Conservation (phyloP, 2,329 filamentous ascomycete genomes). For the Aspergillus versicolor region DNA sequence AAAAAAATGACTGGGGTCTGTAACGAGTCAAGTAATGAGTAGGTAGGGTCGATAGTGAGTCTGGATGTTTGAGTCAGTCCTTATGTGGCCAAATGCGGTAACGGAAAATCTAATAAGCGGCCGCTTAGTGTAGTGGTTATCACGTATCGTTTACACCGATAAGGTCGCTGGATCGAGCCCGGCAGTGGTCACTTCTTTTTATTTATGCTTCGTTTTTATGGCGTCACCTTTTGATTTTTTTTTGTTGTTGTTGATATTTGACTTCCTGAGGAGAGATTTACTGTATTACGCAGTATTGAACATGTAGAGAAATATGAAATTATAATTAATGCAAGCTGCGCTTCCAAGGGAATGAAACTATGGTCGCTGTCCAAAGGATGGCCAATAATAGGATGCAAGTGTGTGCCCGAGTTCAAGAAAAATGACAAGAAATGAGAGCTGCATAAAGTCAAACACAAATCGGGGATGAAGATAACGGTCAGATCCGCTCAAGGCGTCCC, state of each 20-base stretch:
- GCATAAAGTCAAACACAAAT: not conserved
- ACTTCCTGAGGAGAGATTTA: not conserved
- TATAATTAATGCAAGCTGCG: not conserved
- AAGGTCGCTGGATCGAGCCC: conserved; percentile 35
- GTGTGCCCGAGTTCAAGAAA: not conserved
- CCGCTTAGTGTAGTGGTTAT: conserved; percentile 16
- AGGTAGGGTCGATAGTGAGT: not conserved
- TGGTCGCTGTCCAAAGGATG: not conserved
- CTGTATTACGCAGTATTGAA: not conserved
- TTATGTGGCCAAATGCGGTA: not conserved
- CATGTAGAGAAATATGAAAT: not conserved
- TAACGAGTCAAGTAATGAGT: too few species aligned
- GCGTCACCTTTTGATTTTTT: not conserved
- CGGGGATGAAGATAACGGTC: conserved; percentile 3
- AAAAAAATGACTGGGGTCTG: too few species aligned
- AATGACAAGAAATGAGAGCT: not conserved
- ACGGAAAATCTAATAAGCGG: conserved; percentile 1
- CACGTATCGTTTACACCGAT: conserved; percentile 39
- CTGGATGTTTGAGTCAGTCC: not conserved
- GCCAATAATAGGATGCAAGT: not conserved
- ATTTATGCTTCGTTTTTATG: not conserved
- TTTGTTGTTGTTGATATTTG: not conserved
- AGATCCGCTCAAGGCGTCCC: conserved; percentile 5
- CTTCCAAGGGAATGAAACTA: not conserved
- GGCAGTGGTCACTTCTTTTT: conserved; percentile 11